Evolutionary conservation across 805 yeast genomes (phyloP).

Genomic region (Candida sphagnicola): DNA sequence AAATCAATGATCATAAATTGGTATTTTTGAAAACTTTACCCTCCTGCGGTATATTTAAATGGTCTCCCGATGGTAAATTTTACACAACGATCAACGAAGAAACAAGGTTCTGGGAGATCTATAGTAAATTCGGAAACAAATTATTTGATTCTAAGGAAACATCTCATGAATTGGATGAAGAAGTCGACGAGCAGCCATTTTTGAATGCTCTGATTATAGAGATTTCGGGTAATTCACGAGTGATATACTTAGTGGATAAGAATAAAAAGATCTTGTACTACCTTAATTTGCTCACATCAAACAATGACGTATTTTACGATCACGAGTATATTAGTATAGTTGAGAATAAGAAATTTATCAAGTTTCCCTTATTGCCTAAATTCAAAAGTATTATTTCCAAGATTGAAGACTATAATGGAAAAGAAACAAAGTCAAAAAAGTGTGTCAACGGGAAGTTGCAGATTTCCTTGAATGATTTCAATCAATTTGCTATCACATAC

Average conservation of each 20-base stretch:
- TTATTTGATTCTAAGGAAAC: conserved; percentile 23
- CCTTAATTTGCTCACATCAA: conserved; percentile 16
- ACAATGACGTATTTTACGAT: conserved; percentile 16
- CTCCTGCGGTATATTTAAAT: conserved; percentile 10
- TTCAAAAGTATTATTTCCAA: conserved; percentile 23
- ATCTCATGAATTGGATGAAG: conserved; percentile 18
- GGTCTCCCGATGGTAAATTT: conserved; percentile 38
- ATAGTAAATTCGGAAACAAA: conserved; percentile 31
- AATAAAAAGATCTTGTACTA: conserved; percentile 15
- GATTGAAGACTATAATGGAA: conserved; percentile 19
- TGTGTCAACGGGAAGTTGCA: conserved; percentile 19
- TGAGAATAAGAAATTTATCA: conserved; percentile 14
- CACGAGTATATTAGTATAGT: conserved; percentile 23
- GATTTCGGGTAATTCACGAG: conserved; percentile 23
- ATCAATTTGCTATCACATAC: conserved; percentile 27
- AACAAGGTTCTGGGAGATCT: conserved; percentile 26
- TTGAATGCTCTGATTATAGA: conserved; percentile 20
- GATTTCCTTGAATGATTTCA: conserved; percentile 15
- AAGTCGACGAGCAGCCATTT: conserved; percentile 15
- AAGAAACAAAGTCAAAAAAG: conserved; percentile 11
- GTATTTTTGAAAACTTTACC: conserved; percentile 9
- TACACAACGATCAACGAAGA: conserved; percentile 17
- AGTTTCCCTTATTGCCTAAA: conserved; percentile 28
- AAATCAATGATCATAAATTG: conserved; percentile 7
- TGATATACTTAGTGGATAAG: conserved; percentile 11